A percentile compares a stretch with the other conserved stretches of the same genome.
Conservation (phyloP, 768 basidiomycete genomes). For the Amanita phalloides region DNA sequence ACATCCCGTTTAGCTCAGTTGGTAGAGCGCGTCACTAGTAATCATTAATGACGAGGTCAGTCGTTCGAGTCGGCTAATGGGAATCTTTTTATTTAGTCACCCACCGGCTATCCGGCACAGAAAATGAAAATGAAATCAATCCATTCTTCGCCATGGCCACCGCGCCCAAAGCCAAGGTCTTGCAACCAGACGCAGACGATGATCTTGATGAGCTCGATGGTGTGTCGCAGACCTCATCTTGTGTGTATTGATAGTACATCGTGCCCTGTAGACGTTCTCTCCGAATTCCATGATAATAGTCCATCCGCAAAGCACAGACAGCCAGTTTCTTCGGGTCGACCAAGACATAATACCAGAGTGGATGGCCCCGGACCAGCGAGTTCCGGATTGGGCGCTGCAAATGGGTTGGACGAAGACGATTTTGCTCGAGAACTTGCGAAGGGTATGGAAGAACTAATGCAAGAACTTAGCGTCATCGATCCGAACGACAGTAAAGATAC, state of each 20-base stretch:
- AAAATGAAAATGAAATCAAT: not conserved
- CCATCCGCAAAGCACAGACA: conserved; percentile 19
- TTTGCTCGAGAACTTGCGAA: conserved; percentile 36
- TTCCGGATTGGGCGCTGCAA: conserved; percentile 17
- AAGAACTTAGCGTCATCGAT: conserved; percentile 4
- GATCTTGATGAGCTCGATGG: conserved; percentile 66
- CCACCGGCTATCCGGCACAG: not conserved
- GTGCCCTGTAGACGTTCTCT: conserved; percentile 29
- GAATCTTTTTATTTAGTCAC: conserved; percentile 1
- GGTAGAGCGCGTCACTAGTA: conserved; percentile 62
- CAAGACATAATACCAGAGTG: conserved; percentile 39
- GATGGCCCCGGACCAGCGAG: conserved; percentile 18
- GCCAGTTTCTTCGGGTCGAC: conserved; percentile 20
- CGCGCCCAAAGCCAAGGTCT: not conserved
- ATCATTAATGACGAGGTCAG: conserved; percentile 65
- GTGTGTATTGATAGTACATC: not conserved
- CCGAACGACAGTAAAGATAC: conserved; percentile 12
- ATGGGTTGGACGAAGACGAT: conserved; percentile 28
- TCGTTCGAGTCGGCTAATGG: conserved; percentile 49
- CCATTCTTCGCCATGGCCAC: not conserved
- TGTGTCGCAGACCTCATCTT: conserved; percentile 9
- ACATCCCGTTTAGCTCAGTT: conserved; percentile 9
- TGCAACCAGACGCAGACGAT: conserved; percentile 27
- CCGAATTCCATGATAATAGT: conserved; percentile 26
- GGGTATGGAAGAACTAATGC: conserved; percentile 33